Evolutionary conservation across 2,329 filamentous ascomycete species (phyloP).

Genomic region (Bipolaris sorokiniana): DNA sequence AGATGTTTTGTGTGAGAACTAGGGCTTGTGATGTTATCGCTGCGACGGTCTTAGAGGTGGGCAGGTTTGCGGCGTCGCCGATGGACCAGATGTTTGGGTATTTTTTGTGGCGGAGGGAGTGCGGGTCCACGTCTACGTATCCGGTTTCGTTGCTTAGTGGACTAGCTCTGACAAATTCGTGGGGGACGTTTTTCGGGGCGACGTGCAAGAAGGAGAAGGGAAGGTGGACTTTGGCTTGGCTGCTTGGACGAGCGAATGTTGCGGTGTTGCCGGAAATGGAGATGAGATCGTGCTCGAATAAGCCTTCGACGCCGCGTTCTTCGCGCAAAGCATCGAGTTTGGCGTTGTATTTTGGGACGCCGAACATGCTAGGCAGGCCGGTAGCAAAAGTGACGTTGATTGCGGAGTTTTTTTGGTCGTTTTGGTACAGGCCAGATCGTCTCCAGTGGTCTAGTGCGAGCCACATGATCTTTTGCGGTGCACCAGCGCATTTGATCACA

Average conservation of each 20-base stretch:
- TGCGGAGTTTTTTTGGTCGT: constrained; percentile 31
- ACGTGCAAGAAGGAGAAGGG: constrained; percentile 49
- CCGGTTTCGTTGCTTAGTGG: constrained; percentile 44
- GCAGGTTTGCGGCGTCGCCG: constrained; percentile 47
- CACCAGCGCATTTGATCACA: constrained; percentile 50
- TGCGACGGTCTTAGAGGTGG: constrained; percentile 50
- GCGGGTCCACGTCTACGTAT: constrained; percentile 47
- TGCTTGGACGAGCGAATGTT: constrained; percentile 36
- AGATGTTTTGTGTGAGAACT: constrained; percentile 40
- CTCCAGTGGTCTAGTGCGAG: constrained; percentile 50
- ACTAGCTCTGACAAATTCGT: constrained; percentile 46
- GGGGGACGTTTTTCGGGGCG: constrained; percentile 48
- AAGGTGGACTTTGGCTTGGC: constrained; percentile 33
- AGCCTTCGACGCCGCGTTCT: constrained; percentile 46
- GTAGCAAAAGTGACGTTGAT: constrained; percentile 50
- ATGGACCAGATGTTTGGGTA: constrained; percentile 49
- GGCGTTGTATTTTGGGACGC: constrained; percentile 46
- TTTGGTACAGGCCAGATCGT: constrained; percentile 41
- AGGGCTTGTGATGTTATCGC: constrained; percentile 49
- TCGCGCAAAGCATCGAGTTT: constrained; percentile 44
- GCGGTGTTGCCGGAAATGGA: constrained; percentile 48
- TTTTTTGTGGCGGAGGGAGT: constrained; percentile 46
- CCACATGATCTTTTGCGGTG: constrained; percentile 53
- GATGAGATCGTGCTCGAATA: constrained; percentile 49
- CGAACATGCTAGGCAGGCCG: constrained; percentile 50